These are phyloP conservation scores for Ogataea minuta DNA, from an alignment of 805 yeast genomes.

Conservation along the genomic window DNA sequence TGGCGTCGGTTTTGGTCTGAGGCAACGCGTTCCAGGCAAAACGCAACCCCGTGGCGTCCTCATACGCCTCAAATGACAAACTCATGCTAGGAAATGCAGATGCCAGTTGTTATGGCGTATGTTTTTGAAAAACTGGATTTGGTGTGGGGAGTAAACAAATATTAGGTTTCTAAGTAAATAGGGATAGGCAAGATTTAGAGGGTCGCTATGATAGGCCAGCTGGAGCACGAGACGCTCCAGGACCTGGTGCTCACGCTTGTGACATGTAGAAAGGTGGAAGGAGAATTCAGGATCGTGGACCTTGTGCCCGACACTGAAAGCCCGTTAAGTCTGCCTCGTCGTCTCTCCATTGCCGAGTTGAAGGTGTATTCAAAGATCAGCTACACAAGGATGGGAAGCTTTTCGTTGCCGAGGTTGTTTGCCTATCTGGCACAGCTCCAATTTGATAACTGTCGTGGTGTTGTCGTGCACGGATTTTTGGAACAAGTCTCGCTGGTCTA, in stretches of 20 bases:
- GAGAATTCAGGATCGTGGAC: conserved; percentile 6
- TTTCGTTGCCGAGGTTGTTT: conserved; percentile 6
- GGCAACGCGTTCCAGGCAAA: conserved; percentile 71
- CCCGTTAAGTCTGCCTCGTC: conserved; percentile 1
- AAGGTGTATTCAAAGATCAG: conserved; percentile 3
- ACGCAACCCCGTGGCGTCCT: conserved; percentile 72
- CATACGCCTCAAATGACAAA: conserved; percentile 48
- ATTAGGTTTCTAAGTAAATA: background rate
- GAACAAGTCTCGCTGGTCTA: conserved; percentile 23
- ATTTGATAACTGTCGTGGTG: background rate
- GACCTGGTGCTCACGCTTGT: conserved; percentile 2
- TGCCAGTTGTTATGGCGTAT: conserved; percentile 10
- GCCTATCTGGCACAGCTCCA: conserved; percentile 16
- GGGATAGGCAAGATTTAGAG: background rate
- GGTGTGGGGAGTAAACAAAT: conserved; percentile 9
- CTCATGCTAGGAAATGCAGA: background rate
- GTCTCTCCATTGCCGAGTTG: conserved; percentile 13
- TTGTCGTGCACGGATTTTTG: conserved; percentile 28
- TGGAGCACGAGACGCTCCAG: conserved; percentile 5
- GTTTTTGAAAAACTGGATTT: conserved; percentile 9
- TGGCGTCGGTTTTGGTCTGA: conserved; percentile 49
- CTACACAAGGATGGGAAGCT: conserved; percentile 6
- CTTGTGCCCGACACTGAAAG: conserved; percentile 5
- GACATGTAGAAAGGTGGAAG: background rate
- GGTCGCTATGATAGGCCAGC: conserved; percentile 6